Evolutionary conservation across 805 yeast species (phyloP), one percentile per base, ranked within the genome.

Genomic region (Metschnikowia peoriensis): DNA sequence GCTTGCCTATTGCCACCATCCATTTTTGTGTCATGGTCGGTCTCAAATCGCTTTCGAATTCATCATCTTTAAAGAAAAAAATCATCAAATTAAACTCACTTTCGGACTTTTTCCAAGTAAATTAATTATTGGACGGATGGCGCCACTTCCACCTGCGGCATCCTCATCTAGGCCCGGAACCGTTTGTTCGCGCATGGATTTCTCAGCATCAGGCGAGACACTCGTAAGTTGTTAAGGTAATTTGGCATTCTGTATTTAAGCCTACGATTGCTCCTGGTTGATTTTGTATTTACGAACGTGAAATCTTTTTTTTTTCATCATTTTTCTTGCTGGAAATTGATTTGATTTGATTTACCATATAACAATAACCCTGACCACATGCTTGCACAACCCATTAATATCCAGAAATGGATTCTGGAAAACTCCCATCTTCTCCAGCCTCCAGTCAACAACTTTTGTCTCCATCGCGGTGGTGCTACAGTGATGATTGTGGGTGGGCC

Each of bases 401-500:
- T 92, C 59, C 80, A 82, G 29, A 81, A 82, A 60, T 92, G 97
- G 97, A 79, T 92, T 15, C 74, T 76, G 39, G 96, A 88, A 62
- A 89, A 92, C 67, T 75, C 77, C 22, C 83, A 88, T 58, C 76
- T 89, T 12, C 77, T 92, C 38, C 85, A 88, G 66, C 97, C 97
- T 1, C 97, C 97, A 1, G 97, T 92, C 35, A 90, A 90, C 68
- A 92, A 92, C 66, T 92, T 72, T 71, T 90, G 97, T 64, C 80
- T 92, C 29, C 96, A 92, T 68, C 77, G 91, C 45, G 97, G 96
- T 6, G 97, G 97, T 0, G 88, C 88, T 66, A 91, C 97, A 0
- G 90, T 91, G 38, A 92, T 92, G 97, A 84, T 91, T 47, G 96
- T 92, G 1, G 97, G 97, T 14, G 97, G 97, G 0, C 97, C 97